Conservation (phyloP, 2,329 filamentous ascomycete species). For the Aspergillus sp. region DNA sequence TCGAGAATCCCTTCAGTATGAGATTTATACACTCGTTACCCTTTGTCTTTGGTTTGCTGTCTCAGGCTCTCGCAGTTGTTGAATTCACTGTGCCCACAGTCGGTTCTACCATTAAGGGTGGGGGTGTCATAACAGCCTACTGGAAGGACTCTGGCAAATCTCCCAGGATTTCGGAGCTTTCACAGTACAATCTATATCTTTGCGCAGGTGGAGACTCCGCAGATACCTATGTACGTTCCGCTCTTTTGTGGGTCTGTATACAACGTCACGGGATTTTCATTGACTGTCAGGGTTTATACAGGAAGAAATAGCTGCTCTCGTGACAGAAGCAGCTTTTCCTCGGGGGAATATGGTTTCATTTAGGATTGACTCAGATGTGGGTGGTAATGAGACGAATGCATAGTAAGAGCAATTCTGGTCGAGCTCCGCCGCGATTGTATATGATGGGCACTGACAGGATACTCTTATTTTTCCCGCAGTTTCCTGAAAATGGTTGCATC, state of each 20-base stretch:
- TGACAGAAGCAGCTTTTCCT: conserved; percentile 30
- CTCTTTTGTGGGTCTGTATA: too few relatives aligned
- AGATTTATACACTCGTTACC: conserved; percentile 22
- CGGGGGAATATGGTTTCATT: conserved; percentile 42
- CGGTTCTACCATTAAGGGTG: conserved; percentile 47
- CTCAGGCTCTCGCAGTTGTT: conserved; percentile 48
- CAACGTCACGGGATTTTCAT: too few relatives aligned
- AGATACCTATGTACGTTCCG: conserved; percentile 39
- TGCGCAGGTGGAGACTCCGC: conserved; percentile 56
- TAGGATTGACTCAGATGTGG: conserved; percentile 38
- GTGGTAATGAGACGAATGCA: conserved; percentile 48
- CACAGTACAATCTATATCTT: conserved; percentile 55
- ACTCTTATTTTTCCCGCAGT: conserved; percentile 27
- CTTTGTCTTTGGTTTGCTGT: conserved; percentile 32
- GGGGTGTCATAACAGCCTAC: conserved; percentile 47
- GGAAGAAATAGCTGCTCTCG: conserved; percentile 39
- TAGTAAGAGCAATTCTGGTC: conserved; percentile 43
- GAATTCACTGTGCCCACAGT: conserved; percentile 51
- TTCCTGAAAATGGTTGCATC: conserved; percentile 57
- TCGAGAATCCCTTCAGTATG: conserved; percentile 19
- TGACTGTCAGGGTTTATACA: conserved; percentile 11
- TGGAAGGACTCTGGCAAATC: conserved; percentile 54
- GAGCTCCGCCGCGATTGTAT: not conserved
- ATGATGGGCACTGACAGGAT: not conserved
- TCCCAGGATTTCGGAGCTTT: conserved; percentile 47